phyloP scores from a whole-genome alignment of 2,329 filamentous ascomycete species.

The Fusarium concolor region DNA sequence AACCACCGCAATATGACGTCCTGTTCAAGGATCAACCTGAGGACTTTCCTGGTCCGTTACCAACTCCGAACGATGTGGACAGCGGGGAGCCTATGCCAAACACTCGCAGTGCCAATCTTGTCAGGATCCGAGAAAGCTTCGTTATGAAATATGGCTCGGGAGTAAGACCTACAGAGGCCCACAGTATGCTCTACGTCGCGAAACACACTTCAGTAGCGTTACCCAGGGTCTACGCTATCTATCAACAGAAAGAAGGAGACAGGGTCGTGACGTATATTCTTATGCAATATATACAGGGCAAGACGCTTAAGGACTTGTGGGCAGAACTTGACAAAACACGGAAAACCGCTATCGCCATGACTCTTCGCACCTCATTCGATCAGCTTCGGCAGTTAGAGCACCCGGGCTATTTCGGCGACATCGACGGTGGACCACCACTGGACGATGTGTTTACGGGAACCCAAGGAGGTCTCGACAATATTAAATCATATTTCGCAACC shows the following conservation, averaged over 20 bases:
- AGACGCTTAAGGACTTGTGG: slow-evolving; percentile 12
- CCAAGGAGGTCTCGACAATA: too few relatives aligned
- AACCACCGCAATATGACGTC: too few relatives aligned
- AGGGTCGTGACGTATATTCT: slow-evolving; percentile 32
- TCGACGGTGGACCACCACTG: slow-evolving; percentile 24
- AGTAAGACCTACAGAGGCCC: slow-evolving; percentile 30
- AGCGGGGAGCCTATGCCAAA: too few relatives aligned
- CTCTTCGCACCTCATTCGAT: slow-evolving; percentile 18
- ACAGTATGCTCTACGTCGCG: slow-evolving; percentile 38
- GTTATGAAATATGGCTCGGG: slow-evolving; percentile 29
- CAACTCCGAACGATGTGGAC: too few relatives aligned
- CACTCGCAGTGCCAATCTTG: too few relatives aligned
- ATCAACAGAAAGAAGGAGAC: slow-evolving; percentile 15
- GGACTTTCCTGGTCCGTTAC: too few relatives aligned
- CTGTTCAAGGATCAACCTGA: too few relatives aligned
- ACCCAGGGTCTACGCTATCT: slow-evolving; percentile 41
- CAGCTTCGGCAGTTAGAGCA: slow-evolving; percentile 27
- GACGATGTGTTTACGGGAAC: slow-evolving; percentile 34
- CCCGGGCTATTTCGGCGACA: slow-evolving; percentile 35
- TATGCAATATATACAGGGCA: slow-evolving; percentile 33
- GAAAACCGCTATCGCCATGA: slow-evolving; percentile 17
- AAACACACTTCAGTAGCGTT: slow-evolving; percentile 30
- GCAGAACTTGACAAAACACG: neutral
- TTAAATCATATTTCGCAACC: slow-evolving; percentile 14
- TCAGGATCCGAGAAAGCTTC: too few relatives aligned